phyloP scores from a whole-genome alignment of 768 basidiomycete species.

The Pulveroboletus sp. region DNA sequence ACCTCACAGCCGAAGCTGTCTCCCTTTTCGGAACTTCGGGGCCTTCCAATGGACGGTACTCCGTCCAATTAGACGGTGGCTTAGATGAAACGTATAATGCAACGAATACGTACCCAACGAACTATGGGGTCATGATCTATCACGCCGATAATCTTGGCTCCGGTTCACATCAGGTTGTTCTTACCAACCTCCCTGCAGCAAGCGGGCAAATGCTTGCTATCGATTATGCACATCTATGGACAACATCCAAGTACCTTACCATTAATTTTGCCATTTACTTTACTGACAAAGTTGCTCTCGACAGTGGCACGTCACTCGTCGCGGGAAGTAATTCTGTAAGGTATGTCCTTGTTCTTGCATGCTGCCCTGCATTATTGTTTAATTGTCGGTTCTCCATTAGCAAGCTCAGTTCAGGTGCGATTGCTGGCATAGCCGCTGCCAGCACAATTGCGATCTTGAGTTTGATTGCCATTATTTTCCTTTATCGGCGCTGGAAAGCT shows the following conservation, averaged over 20 bases:
- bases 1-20: slow-evolving; percentile 40
- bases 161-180: slow-evolving; percentile 33
- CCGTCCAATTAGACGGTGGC: slow-evolving; percentile 35
- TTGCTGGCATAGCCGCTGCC: slow-evolving; percentile 22
- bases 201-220: slow-evolving; percentile 26
- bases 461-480: slow-evolving; percentile 16
- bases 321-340: background rate
- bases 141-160: slow-evolving; percentile 39
- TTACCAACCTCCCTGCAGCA: slow-evolving; percentile 31
- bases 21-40: slow-evolving; percentile 44
- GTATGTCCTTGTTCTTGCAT: background rate
- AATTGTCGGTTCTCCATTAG: slow-evolving; percentile 1
- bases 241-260: slow-evolving; percentile 18
- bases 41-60: slow-evolving; percentile 34
- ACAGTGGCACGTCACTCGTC: background rate
- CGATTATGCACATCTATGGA: slow-evolving; percentile 32
- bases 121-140: slow-evolving; percentile 32
- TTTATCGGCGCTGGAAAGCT: slow-evolving; percentile 30
- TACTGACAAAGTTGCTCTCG: slow-evolving; percentile 1
- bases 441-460: slow-evolving; percentile 12
- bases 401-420: slow-evolving; percentile 19
- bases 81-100: slow-evolving; percentile 18
- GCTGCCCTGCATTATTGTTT: background rate
- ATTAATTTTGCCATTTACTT: too few species aligned
- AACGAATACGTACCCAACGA: slow-evolving; percentile 14